phyloP scores from a whole-genome alignment of 768 basidiomycete genomes.

The Podaxis mareebaensis region DNA sequence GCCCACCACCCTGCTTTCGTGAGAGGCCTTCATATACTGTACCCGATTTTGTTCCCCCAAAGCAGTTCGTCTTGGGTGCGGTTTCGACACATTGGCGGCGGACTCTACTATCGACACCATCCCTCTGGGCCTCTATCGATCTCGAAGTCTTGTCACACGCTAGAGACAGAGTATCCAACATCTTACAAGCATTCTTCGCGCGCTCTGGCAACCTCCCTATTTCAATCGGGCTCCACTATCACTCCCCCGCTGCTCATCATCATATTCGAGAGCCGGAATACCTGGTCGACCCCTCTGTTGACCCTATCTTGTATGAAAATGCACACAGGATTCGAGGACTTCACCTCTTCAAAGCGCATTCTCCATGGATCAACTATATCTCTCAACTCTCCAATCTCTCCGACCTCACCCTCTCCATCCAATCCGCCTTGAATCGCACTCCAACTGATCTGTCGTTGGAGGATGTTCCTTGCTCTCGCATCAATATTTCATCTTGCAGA shows the following conservation, averaged over 20 bases:
- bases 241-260: not conserved
- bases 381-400: not conserved
- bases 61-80: not conserved
- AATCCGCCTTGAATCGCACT: not conserved
- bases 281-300: not conserved
- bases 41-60: not conserved
- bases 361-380: not conserved
- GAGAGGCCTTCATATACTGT: not conserved
- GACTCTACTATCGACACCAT: not conserved
- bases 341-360: not conserved
- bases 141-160: not conserved
- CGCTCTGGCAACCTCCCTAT: not conserved
- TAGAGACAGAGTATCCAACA: not conserved
- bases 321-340: not conserved
- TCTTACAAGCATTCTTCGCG: not conserved
- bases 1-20: not conserved
- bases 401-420: not conserved
- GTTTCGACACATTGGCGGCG: not conserved
- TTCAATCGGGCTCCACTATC: not conserved
- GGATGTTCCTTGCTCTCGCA: not conserved
- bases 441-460: not conserved
- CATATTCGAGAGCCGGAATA: not conserved
- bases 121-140: not conserved
- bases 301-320: not conserved
- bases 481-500: not conserved